These are phyloP conservation scores for Coemansia sp. DNA, from an alignment of 192 early-diverging fungal species.

Conservation along the genomic window DNA sequence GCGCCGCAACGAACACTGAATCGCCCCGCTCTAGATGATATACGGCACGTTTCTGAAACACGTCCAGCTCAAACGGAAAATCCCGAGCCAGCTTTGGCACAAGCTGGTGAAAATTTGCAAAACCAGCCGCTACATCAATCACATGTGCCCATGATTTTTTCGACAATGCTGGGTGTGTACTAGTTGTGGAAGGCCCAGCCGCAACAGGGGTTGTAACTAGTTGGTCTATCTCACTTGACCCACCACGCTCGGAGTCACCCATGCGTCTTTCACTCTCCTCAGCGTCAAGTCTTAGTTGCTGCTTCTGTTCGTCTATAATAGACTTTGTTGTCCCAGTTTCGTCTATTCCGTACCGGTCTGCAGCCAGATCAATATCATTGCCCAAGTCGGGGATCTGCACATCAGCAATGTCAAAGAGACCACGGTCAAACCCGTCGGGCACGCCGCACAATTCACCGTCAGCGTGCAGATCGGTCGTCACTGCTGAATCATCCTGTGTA, in stretches of 20 bases:
- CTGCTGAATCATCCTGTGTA: background rate
- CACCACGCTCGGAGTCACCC: background rate
- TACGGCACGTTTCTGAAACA: constrained; percentile 95
- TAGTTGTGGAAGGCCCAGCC: background rate
- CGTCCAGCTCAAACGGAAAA: constrained; percentile 94
- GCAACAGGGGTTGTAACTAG: constrained; percentile 2
- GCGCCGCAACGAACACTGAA: constrained; percentile 96
- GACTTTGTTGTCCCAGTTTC: background rate
- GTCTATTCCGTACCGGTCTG: constrained; percentile 19
- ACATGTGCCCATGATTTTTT: constrained; percentile 88
- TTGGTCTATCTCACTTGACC: constrained; percentile 16
- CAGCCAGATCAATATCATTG: constrained; percentile 22
- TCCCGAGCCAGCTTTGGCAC: constrained; percentile 87
- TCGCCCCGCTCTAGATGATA: constrained; percentile 94
- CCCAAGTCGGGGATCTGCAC: constrained; percentile 3
- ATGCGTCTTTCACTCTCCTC: background rate
- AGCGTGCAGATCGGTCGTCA: no score
- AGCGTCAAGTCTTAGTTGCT: background rate
- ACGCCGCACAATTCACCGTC: constrained; percentile 29
- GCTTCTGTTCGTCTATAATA: background rate
- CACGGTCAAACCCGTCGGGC: constrained; percentile 48
- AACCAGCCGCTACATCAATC: constrained; percentile 80
- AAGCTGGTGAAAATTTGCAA: constrained; percentile 85
- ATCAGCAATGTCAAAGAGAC: constrained; percentile 23
- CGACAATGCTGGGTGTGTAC: background rate